phyloP scores from a whole-genome alignment of 2,329 filamentous ascomycete species.

The Verticillium dahliae region DNA sequence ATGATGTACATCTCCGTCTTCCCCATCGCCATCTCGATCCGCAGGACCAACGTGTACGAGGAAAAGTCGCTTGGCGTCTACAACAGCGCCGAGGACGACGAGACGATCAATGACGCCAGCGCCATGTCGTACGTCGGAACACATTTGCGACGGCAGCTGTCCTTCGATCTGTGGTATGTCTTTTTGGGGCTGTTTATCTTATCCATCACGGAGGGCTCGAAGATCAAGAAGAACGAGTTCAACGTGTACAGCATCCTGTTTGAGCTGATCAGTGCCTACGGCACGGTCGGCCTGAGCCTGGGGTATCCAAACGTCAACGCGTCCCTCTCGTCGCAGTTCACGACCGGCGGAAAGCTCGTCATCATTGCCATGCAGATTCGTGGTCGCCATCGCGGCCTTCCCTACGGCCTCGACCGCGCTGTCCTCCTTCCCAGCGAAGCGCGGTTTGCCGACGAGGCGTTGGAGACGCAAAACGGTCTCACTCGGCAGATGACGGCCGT shows the following conservation, averaged over 20 bases:
- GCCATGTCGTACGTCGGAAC: conserved; percentile 80
- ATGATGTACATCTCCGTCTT: conserved; percentile 99
- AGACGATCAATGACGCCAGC: conserved; percentile 44
- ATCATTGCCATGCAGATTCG: conserved; percentile 65
- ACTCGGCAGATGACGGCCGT: conserved; percentile 14
- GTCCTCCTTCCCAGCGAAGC: conserved; percentile 53
- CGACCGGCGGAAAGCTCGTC: conserved; percentile 62
- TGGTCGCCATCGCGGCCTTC: conserved; percentile 61
- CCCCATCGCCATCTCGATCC: conserved; percentile 91
- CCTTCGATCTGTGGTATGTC: conserved; percentile 97
- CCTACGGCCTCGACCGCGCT: conserved; percentile 59
- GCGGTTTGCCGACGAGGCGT: conserved; percentile 46
- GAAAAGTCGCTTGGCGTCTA: conserved; percentile 80
- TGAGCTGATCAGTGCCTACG: conserved; percentile 85
- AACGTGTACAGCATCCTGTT: conserved; percentile 69
- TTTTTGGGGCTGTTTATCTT: conserved; percentile 92
- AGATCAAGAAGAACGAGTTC: conserved; percentile 58
- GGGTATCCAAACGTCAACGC: conserved; percentile 72
- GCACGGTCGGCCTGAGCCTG: conserved; percentile 85
- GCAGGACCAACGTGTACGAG: conserved; percentile 93
- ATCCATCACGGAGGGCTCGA: conserved; percentile 74
- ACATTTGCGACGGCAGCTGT: conserved; percentile 87
- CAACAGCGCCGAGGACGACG: conserved; percentile 38
- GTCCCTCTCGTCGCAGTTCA: conserved; percentile 79
- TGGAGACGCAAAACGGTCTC: conserved; percentile 34